A percentile compares a stretch with the other conserved stretches of the same genome.
These are phyloP conservation scores for Phytopythium kandeliae DNA, from an alignment of 352 stramenopile genomes.

Conservation along the genomic window DNA sequence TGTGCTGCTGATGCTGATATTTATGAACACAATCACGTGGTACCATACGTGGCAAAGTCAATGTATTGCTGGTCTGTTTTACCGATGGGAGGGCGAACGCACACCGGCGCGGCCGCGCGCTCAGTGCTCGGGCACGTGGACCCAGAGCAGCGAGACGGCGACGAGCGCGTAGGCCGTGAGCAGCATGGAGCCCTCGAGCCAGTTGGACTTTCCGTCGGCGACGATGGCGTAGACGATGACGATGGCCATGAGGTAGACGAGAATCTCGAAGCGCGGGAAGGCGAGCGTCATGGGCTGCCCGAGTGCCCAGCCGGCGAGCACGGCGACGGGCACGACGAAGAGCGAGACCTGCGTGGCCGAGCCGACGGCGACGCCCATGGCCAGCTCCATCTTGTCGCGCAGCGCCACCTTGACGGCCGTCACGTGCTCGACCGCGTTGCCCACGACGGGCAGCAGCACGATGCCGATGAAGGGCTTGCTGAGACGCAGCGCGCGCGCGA, in stretches of 20 bases:
- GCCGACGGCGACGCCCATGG: constrained; percentile 97
- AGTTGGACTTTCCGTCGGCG: constrained; percentile 89
- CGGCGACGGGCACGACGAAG: constrained; percentile 95
- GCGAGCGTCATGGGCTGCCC: constrained; percentile 94
- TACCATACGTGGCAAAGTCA: too few species aligned
- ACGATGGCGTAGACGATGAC: constrained; percentile 94
- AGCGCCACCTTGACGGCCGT: constrained; percentile 95
- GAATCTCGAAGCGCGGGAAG: constrained; percentile 96
- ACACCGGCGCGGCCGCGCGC: too few species aligned
- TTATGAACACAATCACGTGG: too few species aligned
- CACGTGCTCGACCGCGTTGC: constrained; percentile 98
- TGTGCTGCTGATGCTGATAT: too few species aligned
- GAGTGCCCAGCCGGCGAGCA: constrained; percentile 93
- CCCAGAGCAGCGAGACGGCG: constrained; percentile 74
- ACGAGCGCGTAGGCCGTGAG: constrained; percentile 90
- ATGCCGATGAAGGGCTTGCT: constrained; percentile 91
- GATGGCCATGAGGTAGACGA: constrained; percentile 94
- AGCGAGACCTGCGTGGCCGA: constrained; percentile 96
- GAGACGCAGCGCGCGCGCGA: constrained; percentile 49
- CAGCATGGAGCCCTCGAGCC: constrained; percentile 90
- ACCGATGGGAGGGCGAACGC: too few species aligned
- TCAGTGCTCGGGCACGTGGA: constrained; percentile 45
- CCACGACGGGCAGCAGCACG: constrained; percentile 96
- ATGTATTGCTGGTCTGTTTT: too few species aligned
- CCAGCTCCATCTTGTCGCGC: constrained; percentile 98